Evolutionary conservation across 495 filamentous ascomycete species (phyloP), one percentile per base, ranked within the genome.

Genomic region (Acidomyces sp.): DNA sequence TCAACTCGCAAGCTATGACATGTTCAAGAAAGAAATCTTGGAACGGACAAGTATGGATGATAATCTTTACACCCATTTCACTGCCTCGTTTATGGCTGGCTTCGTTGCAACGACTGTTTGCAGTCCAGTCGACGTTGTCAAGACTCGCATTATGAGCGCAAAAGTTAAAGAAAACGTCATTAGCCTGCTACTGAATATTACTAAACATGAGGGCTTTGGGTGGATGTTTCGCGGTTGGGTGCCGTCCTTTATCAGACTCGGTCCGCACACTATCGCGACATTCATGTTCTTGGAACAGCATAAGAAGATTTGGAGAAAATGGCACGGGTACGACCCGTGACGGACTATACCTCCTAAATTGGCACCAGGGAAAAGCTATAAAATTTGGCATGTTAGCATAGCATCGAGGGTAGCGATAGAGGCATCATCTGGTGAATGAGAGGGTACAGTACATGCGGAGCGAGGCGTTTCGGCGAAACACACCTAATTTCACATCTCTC

Each of bases 191-290:
- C 43, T 43, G 29, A 77, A 85, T 27, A 81, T 87, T 21, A 78
- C 75, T 46, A 73, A 68, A 48, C 70, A 74, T 38, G 87, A 97
- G 58, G 88, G 88, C 20, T 58, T 83, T 32, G 58, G 65, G 1
- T 97, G 90, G 90, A 82, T 86, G 72, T 96, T 95, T 62, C 78
- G 80, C 55, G 90, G 90, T n/a, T 97, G 90, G 90, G 80, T 93
- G 31, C 90, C 90, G 7, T 90, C 84, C 53, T 97, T 97, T 58
- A 76, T 94, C 41, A 70, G 90, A n/a, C 55, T 97, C 41, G 92
- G 79, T 18, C 80, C 80, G 29, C 90, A 97, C 68, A 97, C 90
- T 2, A 85, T 96, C 54, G 78, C 81, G 43, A 96, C 92, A 7
- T 95, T 97, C 51, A 55, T 97, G 45, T 95, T 95, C 61, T 65